phyloP scores from a whole-genome alignment of 1,284 basidiomycete species.

The Pyrrhoderma lamaoense region DNA sequence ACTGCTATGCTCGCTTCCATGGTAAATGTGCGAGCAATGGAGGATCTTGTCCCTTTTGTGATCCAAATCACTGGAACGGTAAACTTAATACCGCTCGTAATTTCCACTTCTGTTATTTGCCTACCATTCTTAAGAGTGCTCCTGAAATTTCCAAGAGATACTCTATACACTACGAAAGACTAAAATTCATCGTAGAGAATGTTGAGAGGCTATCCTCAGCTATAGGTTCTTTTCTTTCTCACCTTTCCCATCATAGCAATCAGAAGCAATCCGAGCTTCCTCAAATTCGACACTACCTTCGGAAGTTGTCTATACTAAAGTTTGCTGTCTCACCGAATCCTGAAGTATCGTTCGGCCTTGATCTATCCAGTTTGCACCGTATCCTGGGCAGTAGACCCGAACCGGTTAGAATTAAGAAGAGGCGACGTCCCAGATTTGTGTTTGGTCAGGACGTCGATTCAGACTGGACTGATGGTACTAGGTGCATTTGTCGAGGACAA shows the following conservation, averaged over 20 bases:
- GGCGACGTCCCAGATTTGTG: constrained; percentile 58
- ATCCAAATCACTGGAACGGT: constrained; percentile 83
- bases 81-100: constrained; percentile 69
- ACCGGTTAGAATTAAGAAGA: constrained; percentile 47
- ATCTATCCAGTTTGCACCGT: constrained; percentile 71
- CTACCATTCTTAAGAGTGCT: constrained; percentile 56
- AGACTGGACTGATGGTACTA: constrained; percentile 66
- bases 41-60: constrained; percentile 83
- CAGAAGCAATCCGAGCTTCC: constrained; percentile 66
- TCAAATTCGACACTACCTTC: constrained; percentile 79
- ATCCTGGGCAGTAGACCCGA: constrained; percentile 62
- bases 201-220: constrained; percentile 63
- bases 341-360: constrained; percentile 71
- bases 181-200: constrained; percentile 68
- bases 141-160: constrained; percentile 70
- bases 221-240: constrained; percentile 72
- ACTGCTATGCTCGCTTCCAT: constrained; percentile 77
- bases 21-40: constrained; percentile 75
- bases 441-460: constrained; percentile 71
- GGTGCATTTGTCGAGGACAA: constrained; percentile 72
- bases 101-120: constrained; percentile 74
- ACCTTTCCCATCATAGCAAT: constrained; percentile 56
- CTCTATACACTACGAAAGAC: constrained; percentile 66
- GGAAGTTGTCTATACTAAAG: constrained; percentile 76
- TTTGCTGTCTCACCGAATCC: constrained; percentile 72